Evolutionary conservation across 495 filamentous ascomycete species (phyloP).

Genomic region (Apodospora peruviana): DNA sequence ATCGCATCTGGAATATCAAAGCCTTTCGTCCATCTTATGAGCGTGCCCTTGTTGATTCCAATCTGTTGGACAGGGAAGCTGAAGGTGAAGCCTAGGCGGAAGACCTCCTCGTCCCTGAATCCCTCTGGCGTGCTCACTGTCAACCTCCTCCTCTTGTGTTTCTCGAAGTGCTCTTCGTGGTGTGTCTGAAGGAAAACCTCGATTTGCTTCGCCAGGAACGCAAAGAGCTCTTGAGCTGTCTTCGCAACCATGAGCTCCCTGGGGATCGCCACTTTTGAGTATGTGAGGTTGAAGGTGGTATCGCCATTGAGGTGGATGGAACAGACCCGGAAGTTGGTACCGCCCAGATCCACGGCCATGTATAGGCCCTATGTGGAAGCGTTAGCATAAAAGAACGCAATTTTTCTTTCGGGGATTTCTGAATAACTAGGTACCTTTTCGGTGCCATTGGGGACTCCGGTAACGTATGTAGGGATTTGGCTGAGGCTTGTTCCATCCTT

Average conservation of each 20-base stretch:
- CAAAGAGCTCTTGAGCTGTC: conserved; percentile 81
- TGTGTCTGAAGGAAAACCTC: conserved; percentile 79
- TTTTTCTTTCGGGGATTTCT: neutral
- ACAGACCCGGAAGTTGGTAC: conserved; percentile 97
- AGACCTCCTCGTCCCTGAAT: conserved; percentile 62
- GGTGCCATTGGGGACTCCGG: conserved; percentile 90
- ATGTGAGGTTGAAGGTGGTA: conserved; percentile 83
- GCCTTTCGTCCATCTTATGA: conserved; percentile 97
- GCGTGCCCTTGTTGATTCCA: conserved; percentile 86
- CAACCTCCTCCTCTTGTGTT: conserved; percentile 55
- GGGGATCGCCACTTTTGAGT: conserved; percentile 88
- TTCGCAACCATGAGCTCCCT: conserved; percentile 84
- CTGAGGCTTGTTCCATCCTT: conserved; percentile 75
- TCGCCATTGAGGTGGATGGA: conserved; percentile 88
- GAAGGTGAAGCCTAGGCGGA: conserved; percentile 94
- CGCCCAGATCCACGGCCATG: conserved; percentile 92
- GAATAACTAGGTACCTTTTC: conserved; percentile 61
- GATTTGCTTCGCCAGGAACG: conserved; percentile 89
- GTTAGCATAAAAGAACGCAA: conserved; percentile 3
- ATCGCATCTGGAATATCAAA: conserved; percentile 91
- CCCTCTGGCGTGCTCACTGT: conserved; percentile 48
- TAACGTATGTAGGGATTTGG: conserved; percentile 97
- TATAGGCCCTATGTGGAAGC: conserved; percentile 68
- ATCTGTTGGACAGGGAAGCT: conserved; percentile 92
- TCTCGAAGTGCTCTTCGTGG: conserved; percentile 83